Evolutionary conservation across 1,139 yeast genomes (phyloP).

Genomic region (Cylindricascospora bacillispora): DNA sequence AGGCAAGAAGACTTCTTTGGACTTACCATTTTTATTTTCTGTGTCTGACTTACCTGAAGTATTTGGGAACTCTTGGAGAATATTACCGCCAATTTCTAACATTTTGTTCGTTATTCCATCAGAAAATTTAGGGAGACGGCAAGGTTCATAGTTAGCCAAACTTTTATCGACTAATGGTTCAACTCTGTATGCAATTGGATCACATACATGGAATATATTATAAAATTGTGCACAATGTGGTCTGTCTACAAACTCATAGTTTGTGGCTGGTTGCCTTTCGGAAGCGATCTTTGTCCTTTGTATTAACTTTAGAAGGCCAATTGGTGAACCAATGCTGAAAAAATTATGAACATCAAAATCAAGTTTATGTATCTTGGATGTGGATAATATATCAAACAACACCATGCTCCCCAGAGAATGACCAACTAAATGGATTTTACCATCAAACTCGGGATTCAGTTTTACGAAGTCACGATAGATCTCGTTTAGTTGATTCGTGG

Average conservation of each 20-base stretch:
- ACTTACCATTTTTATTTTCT: constrained; percentile 9
- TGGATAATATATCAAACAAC: constrained; percentile 58
- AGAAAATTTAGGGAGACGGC: constrained; percentile 17
- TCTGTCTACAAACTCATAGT: constrained; percentile 3
- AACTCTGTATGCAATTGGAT: constrained; percentile 75
- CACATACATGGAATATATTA: constrained; percentile 78
- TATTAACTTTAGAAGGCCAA: constrained; percentile 70
- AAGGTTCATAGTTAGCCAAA: constrained; percentile 48
- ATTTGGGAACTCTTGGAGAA: constrained; percentile 10
- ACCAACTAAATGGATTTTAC: constrained; percentile 72
- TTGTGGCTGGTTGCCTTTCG: constrained; percentile 4
- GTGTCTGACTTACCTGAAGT: neutral
- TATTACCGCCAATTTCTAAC: constrained; percentile 16
- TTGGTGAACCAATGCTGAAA: constrained; percentile 81
- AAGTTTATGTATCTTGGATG: constrained; percentile 23
- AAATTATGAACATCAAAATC: constrained; percentile 62
- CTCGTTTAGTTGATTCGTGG: constrained; percentile 56
- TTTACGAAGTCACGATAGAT: constrained; percentile 47
- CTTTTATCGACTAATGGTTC: constrained; percentile 62
- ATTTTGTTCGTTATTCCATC: constrained; percentile 19
- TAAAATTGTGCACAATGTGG: constrained; percentile 53
- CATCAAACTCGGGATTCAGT: constrained; percentile 63
- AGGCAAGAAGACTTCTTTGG: constrained; percentile 14
- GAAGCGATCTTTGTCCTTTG: constrained; percentile 40
- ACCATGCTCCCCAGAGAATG: constrained; percentile 89